Percentiles rank a stretch among this genome's conserved stretches.
Conservation (phyloP, 768 basidiomycete species). For the Leccinum disarticulatum region DNA sequence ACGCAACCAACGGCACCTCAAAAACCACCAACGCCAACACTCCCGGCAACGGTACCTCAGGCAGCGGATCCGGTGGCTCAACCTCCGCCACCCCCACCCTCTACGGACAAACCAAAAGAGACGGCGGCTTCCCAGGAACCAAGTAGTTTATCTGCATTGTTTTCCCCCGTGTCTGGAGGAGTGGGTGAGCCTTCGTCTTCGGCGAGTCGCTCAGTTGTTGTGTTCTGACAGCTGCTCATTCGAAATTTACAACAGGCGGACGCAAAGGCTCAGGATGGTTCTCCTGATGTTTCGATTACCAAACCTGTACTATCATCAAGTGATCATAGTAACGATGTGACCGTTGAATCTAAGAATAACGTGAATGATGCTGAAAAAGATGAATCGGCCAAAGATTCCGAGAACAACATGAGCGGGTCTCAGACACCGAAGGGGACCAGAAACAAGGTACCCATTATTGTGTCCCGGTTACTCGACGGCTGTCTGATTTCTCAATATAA, state of each 20-base stretch:
- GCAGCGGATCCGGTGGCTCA: background rate
- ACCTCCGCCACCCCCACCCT: background rate
- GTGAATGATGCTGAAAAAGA: conserved; percentile 28
- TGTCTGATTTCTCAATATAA: conserved; percentile 12
- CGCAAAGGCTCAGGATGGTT: background rate
- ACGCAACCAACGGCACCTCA: background rate
- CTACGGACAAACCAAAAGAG: conserved; percentile 13
- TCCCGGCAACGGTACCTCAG: background rate
- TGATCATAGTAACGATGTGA: conserved; percentile 27
- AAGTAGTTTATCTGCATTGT: background rate
- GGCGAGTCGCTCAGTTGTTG: conserved; percentile 25
- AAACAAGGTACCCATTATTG: conserved; percentile 17
- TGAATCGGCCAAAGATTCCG: conserved; percentile 28
- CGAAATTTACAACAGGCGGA: conserved; percentile 21
- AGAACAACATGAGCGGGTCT: conserved; percentile 5
- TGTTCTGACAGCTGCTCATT: conserved; percentile 34
- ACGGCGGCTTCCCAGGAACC: background rate
- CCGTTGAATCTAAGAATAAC: conserved; percentile 20
- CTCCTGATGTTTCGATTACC: conserved; percentile 17
- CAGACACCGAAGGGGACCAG: conserved; percentile 22
- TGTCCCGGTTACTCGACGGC: background rate
- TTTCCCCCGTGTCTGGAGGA: conserved; percentile 14
- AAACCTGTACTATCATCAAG: conserved; percentile 29
- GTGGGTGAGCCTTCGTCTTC: conserved; percentile 34
- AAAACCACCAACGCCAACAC: background rate